phyloP scores from a whole-genome alignment of 495 filamentous ascomycete species.

The Aspergillus campestris region DNA sequence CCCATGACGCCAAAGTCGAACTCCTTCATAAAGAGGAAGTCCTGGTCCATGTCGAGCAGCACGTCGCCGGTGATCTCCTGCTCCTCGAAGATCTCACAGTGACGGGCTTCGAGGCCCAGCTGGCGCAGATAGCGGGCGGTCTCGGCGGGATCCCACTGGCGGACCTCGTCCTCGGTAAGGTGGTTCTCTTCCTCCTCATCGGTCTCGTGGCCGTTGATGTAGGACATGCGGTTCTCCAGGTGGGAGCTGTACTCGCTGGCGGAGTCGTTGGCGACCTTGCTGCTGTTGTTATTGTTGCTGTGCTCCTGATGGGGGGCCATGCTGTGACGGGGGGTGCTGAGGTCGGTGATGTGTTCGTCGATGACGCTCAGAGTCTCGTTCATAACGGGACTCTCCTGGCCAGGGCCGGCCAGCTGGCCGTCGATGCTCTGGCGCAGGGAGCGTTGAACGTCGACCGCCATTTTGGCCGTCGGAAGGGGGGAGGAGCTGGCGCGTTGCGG shows the following conservation, averaged over 20 bases:
- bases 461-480: slow-evolving; percentile 31
- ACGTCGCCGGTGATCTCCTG: slow-evolving; percentile 96
- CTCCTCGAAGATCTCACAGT: slow-evolving; percentile 89
- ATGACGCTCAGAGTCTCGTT: slow-evolving; percentile 97
- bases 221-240: slow-evolving; percentile 67
- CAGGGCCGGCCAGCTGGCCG: slow-evolving; percentile 26
- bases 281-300: background rate
- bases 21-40: slow-evolving; percentile 86
- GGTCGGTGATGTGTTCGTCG: slow-evolving; percentile 94
- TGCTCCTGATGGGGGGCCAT: slow-evolving; percentile 39
- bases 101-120: slow-evolving; percentile 67
- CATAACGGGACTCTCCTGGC: slow-evolving; percentile 74
- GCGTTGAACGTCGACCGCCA: slow-evolving; percentile 38
- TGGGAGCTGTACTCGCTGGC: slow-evolving; percentile 85
- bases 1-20: slow-evolving; percentile 91
- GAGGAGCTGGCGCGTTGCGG: slow-evolving; percentile 36
- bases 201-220: slow-evolving; percentile 82
- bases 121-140: slow-evolving; percentile 82
- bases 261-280: slow-evolving; percentile 55
- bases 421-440: slow-evolving; percentile 39
- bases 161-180: slow-evolving; percentile 56
- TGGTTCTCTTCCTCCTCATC: slow-evolving; percentile 57
- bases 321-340: slow-evolving; percentile 65
- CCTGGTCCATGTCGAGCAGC: slow-evolving; percentile 87
- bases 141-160: slow-evolving; percentile 64